Evolutionary conservation across 495 filamentous ascomycete species (phyloP).

Genomic region (Neurospora sp.): DNA sequence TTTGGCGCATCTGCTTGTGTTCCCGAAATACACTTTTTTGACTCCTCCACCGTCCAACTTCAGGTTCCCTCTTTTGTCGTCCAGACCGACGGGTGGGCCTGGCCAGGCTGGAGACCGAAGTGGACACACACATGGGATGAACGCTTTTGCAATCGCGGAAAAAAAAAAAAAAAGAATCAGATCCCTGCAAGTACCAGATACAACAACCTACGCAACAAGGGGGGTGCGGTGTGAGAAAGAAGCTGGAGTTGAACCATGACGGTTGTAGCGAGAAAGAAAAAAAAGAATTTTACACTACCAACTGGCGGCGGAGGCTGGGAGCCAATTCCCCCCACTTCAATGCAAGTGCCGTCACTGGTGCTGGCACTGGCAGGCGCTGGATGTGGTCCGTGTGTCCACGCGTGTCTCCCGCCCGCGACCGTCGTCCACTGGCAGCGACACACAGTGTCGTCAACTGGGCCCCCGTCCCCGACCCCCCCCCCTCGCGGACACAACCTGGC

Average conservation of each 20-base stretch:
- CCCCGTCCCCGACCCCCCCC: not conserved
- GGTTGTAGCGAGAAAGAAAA: not conserved
- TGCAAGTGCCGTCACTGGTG: not conserved
- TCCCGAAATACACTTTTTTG: not conserved
- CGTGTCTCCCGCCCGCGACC: not conserved
- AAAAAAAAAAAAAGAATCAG: not conserved
- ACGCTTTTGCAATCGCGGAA: not conserved
- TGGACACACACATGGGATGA: not conserved
- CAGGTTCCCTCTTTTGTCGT: not conserved
- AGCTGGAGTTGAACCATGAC: not conserved
- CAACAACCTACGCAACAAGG: not conserved
- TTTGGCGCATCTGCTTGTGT: not conserved
- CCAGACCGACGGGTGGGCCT: not conserved
- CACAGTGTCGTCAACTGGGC: not conserved
- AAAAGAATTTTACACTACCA: not conserved
- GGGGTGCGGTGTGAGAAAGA: not conserved
- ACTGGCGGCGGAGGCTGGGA: constrained; percentile 1
- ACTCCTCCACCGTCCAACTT: not conserved
- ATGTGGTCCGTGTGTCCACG: not conserved
- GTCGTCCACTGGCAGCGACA: not conserved
- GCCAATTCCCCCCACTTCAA: not conserved
- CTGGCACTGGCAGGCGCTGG: not conserved
- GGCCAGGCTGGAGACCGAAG: not conserved
- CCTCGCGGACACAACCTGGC: constrained; percentile 2
- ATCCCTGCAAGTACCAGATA: not conserved